Percentiles rank a stretch among this genome's conserved stretches.
phyloP scores from a whole-genome alignment of 2,329 filamentous ascomycete species.

The Xylaria arbuscula region DNA sequence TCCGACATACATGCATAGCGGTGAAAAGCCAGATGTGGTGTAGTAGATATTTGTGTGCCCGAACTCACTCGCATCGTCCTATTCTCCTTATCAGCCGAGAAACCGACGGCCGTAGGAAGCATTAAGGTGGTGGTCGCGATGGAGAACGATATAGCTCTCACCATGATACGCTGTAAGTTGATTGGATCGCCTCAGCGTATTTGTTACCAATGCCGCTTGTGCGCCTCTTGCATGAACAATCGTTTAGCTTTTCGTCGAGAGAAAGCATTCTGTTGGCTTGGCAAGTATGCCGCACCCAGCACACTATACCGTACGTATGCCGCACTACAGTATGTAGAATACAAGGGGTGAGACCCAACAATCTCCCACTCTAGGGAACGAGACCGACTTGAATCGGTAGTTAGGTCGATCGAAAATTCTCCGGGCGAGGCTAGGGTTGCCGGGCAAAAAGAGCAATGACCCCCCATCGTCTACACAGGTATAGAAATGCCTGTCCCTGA shows the following conservation, averaged over 20 bases:
- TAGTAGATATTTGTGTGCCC: neutral
- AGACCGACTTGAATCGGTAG: conserved; percentile 33
- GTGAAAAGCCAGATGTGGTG: conserved; percentile 15
- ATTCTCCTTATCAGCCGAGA: conserved; percentile 6
- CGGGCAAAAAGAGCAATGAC: conserved; percentile 18
- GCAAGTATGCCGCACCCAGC: conserved; percentile 26
- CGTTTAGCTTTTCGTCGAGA: neutral
- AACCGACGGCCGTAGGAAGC: conserved; percentile 17
- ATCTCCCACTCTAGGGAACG: conserved; percentile 24
- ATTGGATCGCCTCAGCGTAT: conserved; percentile 2
- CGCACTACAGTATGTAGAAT: neutral
- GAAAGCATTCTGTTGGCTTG: conserved; percentile 27
- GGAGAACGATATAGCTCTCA: conserved; percentile 11
- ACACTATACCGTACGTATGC: neutral
- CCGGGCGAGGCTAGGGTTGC: conserved; percentile 34
- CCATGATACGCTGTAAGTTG: neutral
- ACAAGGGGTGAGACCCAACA: conserved; percentile 21
- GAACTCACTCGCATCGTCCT: neutral
- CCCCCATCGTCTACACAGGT: conserved; percentile 21
- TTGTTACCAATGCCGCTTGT: neutral
- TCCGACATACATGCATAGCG: conserved; percentile 10
- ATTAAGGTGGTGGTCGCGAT: conserved; percentile 5
- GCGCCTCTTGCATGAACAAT: neutral
- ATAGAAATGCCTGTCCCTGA: conserved; percentile 24
- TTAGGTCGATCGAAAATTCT: conserved; percentile 38